These are phyloP conservation scores for Hagleromyces aurorensis DNA, from an alignment of 805 yeast species.

Conservation along the genomic window DNA sequence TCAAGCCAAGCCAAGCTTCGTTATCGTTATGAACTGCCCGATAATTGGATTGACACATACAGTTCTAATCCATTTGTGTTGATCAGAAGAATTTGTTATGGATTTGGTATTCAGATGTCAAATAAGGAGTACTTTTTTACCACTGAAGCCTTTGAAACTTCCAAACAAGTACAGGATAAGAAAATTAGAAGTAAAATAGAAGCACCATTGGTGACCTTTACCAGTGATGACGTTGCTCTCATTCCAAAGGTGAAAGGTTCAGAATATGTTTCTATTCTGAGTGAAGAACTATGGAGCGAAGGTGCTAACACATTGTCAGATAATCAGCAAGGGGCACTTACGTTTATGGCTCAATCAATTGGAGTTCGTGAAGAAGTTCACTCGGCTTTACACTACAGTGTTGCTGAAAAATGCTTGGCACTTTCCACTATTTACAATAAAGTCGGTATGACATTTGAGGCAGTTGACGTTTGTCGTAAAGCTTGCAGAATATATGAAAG, in stretches of 20 bases:
- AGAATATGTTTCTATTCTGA: constrained; percentile 52
- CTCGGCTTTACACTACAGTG: constrained; percentile 72
- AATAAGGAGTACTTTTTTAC: constrained; percentile 36
- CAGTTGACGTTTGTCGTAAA: constrained; percentile 57
- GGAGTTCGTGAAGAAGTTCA: constrained; percentile 74
- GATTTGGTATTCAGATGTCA: constrained; percentile 84
- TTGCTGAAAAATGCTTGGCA: constrained; percentile 59
- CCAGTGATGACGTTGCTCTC: constrained; percentile 58
- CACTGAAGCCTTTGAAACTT: constrained; percentile 31
- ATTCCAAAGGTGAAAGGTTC: constrained; percentile 74
- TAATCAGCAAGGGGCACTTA: constrained; percentile 50
- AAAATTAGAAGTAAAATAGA: constrained; percentile 31
- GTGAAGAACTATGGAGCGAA: constrained; percentile 68
- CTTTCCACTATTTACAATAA: constrained; percentile 64
- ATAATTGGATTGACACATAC: constrained; percentile 37
- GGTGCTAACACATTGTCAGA: constrained; percentile 39
- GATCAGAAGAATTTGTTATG: constrained; percentile 63
- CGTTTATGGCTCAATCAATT: constrained; percentile 60
- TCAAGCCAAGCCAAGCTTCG: constrained; percentile 48
- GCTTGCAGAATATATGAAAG: constrained; percentile 74
- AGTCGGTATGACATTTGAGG: constrained; percentile 45
- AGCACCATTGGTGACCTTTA: constrained; percentile 37
- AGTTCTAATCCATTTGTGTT: constrained; percentile 36
- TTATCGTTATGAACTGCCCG: constrained; percentile 53
- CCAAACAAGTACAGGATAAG: constrained; percentile 28